These are phyloP conservation scores for Kluyveromyces dobzhanskii DNA, from an alignment of 805 yeast genomes.

Conservation along the genomic window DNA sequence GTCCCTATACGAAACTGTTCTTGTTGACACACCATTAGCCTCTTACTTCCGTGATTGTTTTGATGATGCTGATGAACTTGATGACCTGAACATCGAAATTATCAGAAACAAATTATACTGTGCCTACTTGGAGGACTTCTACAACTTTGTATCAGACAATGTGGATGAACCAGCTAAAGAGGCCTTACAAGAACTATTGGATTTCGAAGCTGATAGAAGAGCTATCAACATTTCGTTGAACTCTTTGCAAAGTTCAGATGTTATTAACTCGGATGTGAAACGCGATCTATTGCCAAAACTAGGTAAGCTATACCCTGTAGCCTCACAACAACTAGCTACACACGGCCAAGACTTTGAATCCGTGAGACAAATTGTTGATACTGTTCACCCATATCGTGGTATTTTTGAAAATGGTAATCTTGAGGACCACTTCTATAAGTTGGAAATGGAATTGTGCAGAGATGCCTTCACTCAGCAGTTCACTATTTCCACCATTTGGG, in stretches of 20 bases:
- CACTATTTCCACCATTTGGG: constrained; percentile 84
- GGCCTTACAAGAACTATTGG: constrained; percentile 68
- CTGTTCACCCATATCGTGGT: constrained; percentile 57
- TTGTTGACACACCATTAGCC: constrained; percentile 95
- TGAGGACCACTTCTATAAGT: constrained; percentile 89
- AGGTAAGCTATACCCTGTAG: constrained; percentile 71
- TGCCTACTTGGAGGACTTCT: constrained; percentile 87
- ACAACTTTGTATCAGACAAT: constrained; percentile 48
- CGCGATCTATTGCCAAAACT: constrained; percentile 70
- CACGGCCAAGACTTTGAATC: constrained; percentile 78
- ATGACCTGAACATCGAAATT: constrained; percentile 91
- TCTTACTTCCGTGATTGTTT: constrained; percentile 90
- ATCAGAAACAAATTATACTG: constrained; percentile 86
- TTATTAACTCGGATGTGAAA: constrained; percentile 60
- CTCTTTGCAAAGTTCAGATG: constrained; percentile 45
- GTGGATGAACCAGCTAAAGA: constrained; percentile 73
- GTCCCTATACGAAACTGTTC: constrained; percentile 83
- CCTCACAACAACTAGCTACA: constrained; percentile 55
- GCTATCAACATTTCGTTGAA: constrained; percentile 86
- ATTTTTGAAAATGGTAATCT: constrained; percentile 51
- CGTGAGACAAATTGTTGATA: constrained; percentile 55
- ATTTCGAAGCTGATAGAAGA: constrained; percentile 93
- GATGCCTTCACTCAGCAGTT: constrained; percentile 96
- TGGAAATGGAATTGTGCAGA: constrained; percentile 87
- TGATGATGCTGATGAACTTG: constrained; percentile 77